phyloP scores from a whole-genome alignment of 139 green algal species.

The Haematococcus lacustris region DNA sequence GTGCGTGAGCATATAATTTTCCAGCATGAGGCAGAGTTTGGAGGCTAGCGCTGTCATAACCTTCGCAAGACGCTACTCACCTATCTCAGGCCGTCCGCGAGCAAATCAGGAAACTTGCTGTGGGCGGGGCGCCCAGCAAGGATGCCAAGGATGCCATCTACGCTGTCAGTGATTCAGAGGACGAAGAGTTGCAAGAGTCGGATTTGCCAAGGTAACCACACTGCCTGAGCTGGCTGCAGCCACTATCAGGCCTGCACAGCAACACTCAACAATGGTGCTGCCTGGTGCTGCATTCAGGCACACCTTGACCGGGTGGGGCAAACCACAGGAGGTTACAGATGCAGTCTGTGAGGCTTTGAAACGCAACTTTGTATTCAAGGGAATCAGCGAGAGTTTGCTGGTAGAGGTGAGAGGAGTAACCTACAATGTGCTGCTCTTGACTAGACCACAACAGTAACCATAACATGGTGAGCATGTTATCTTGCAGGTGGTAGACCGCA shows the following conservation, averaged over 20 bases:
- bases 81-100: slow-evolving; percentile 42
- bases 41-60: neutral
- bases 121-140: slow-evolving; percentile 30
- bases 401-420: slow-evolving; percentile 32
- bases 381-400: slow-evolving; percentile 43
- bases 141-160: slow-evolving; percentile 32
- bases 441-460: too few species aligned
- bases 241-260: neutral
- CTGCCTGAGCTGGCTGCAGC: neutral
- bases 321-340: slow-evolving; percentile 43
- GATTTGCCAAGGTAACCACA: neutral
- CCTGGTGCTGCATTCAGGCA: neutral
- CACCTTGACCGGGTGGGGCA: slow-evolving; percentile 11
- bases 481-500: slow-evolving; percentile 42
- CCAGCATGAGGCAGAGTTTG: neutral
- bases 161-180: slow-evolving; percentile 52
- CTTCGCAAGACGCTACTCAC: neutral
- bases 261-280: neutral
- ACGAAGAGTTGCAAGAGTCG: slow-evolving; percentile 30
- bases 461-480: too few species aligned
- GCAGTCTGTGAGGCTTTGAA: slow-evolving; percentile 44
- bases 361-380: slow-evolving; percentile 56
- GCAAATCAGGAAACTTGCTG: slow-evolving; percentile 52
- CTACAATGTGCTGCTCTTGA: too few species aligned
- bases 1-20: slow-evolving; percentile 6